A percentile compares a stretch with the other conserved stretches of the same genome.
Conservation (phyloP, 495 filamentous ascomycete species). For the Chaetomium cochliodes region DNA sequence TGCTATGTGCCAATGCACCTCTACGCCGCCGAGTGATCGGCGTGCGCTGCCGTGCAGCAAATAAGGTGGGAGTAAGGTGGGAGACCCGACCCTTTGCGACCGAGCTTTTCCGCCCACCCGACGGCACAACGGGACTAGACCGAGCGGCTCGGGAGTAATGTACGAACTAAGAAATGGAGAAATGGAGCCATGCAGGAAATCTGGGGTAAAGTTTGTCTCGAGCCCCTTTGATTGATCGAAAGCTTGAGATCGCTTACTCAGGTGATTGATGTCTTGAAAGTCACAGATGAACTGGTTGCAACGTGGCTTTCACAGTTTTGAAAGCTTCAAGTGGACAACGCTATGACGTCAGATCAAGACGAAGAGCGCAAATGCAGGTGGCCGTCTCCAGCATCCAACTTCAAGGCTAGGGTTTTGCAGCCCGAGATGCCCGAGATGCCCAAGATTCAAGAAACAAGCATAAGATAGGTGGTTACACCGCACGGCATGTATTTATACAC, state of each 20-base stretch:
- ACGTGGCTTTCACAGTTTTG: no score
- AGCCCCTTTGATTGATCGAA: no score
- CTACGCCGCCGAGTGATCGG: background rate
- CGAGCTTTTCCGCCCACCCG: slow-evolving; percentile 19
- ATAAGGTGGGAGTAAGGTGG: no score
- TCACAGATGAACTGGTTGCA: no score
- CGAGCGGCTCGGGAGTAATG: slow-evolving; percentile 8
- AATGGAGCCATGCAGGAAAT: background rate
- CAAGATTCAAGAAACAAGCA: no score
- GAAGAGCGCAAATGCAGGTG: background rate
- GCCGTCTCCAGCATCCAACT: background rate
- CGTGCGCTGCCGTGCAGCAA: no score
- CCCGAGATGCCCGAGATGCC: no score
- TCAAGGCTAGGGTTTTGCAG: background rate
- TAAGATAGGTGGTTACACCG: background rate
- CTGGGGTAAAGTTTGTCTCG: background rate
- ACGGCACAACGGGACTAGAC: slow-evolving; percentile 12
- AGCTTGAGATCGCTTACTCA: no score
- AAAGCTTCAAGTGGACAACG: no score
- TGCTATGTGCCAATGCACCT: background rate
- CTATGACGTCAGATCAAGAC: background rate
- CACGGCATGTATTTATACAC: background rate
- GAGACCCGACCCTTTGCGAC: background rate
- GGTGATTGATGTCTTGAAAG: no score
- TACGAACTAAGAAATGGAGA: background rate